Evolutionary conservation across 2,329 filamentous ascomycete species (phyloP).

Genomic region (Xylaria sp.): DNA sequence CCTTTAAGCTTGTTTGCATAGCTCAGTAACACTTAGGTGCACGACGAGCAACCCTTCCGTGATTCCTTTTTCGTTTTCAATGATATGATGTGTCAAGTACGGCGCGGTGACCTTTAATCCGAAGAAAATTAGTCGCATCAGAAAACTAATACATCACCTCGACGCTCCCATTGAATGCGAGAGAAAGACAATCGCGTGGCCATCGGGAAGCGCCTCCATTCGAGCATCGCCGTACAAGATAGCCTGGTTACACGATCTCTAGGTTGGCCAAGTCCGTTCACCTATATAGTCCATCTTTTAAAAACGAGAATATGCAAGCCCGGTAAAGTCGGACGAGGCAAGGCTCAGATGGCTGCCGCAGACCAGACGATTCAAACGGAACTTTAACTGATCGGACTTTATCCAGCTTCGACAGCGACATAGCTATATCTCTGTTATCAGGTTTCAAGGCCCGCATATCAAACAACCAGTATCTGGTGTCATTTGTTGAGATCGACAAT

Average conservation of each 20-base stretch:
- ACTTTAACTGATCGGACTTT: neutral
- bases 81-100: conserved; percentile 43
- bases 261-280: conserved; percentile 30
- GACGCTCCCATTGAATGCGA: conserved; percentile 26
- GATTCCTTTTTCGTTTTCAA: conserved; percentile 45
- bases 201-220: conserved; percentile 22
- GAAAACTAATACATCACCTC: conserved; percentile 29
- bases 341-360: neutral
- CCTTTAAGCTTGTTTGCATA: conserved; percentile 25
- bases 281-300: conserved; percentile 49
- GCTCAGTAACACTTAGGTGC: conserved; percentile 51
- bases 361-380: no score
- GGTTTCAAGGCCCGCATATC: conserved; percentile 13
- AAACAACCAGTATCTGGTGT: conserved; percentile 14
- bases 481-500: neutral
- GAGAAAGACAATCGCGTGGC: conserved; percentile 6
- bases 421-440: conserved; percentile 6
- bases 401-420: conserved; percentile 6
- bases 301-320: conserved; percentile 5
- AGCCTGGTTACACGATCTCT: no score
- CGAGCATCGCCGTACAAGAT: conserved; percentile 23
- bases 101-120: conserved; percentile 28
- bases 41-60: conserved; percentile 46
- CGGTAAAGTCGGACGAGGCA: neutral
- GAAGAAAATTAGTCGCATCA: conserved; percentile 26